These are phyloP conservation scores for Epichloe baconii DNA, from an alignment of 2,329 filamentous ascomycete species.

Conservation along the genomic window DNA sequence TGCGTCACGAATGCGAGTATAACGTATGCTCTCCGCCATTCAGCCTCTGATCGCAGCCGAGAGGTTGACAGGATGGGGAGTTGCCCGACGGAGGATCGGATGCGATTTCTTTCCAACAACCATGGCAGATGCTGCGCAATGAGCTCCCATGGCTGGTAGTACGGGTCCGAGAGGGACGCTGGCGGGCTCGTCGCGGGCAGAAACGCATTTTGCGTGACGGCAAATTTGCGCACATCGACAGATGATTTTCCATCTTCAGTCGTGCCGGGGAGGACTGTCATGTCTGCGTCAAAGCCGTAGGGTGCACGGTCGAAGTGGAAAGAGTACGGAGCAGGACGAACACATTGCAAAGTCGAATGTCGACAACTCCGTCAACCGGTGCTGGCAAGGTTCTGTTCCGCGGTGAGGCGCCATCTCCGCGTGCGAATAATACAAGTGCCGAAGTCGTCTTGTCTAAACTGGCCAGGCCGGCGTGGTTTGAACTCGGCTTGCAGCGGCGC, in stretches of 20 bases:
- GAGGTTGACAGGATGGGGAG: conserved; percentile 60
- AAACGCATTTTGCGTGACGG: conserved; percentile 52
- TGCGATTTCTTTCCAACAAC: conserved; percentile 48
- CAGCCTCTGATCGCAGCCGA: conserved; percentile 46
- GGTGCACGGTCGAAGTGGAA: too few species aligned
- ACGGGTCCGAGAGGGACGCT: conserved; percentile 48
- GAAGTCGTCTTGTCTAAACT: too few species aligned
- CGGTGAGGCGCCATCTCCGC: too few species aligned
- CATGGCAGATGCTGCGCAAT: conserved; percentile 54
- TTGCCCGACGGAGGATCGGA: conserved; percentile 49
- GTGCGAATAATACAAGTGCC: too few species aligned
- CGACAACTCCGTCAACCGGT: too few species aligned
- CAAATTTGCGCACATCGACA: conserved; percentile 21
- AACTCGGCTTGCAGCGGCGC: too few species aligned
- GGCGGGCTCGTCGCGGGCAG: conserved; percentile 60
- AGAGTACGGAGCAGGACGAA: too few species aligned
- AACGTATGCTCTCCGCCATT: conserved; percentile 74
- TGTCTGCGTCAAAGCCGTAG: conserved; percentile 7
- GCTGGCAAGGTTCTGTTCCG: too few species aligned
- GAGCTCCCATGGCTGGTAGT: conserved; percentile 71
- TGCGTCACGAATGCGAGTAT: conserved; percentile 71
- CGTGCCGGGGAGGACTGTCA: conserved; percentile 22
- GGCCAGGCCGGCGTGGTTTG: too few species aligned
- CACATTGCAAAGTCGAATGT: too few species aligned
- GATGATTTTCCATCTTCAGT: conserved; percentile 8